These are phyloP conservation scores for Endothia cerciana DNA, from an alignment of 2,329 filamentous ascomycete species.

Conservation along the genomic window DNA sequence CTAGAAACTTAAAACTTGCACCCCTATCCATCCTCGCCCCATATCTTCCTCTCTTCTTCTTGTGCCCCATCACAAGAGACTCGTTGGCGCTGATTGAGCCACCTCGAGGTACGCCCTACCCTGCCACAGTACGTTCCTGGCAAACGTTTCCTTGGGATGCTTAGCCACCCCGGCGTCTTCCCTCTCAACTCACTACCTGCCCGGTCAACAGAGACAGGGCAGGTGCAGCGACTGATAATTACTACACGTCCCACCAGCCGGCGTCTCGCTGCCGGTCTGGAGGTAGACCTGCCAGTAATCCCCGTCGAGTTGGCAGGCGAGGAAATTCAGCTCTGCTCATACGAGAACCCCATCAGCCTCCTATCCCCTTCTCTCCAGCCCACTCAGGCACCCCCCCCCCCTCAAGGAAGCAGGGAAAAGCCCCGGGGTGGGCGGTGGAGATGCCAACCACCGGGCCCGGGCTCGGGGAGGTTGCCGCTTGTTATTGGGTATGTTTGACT, in stretches of 20 bases:
- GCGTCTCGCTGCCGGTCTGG: slow-evolving; percentile 55
- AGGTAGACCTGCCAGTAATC: slow-evolving; percentile 56
- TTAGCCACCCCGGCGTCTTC: too few relatives aligned
- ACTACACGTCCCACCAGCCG: slow-evolving; percentile 53
- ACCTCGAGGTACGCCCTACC: too few relatives aligned
- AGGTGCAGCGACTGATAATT: slow-evolving; percentile 60
- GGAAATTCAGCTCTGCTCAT: slow-evolving; percentile 52
- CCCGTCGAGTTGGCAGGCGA: slow-evolving; percentile 49
- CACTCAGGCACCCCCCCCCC: neutral
- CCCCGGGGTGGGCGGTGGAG: too few relatives aligned
- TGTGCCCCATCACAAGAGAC: too few relatives aligned
- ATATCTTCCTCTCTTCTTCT: too few relatives aligned
- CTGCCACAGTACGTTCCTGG: neutral
- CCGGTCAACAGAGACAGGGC: slow-evolving; percentile 50
- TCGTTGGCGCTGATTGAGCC: too few relatives aligned
- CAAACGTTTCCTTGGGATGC: neutral
- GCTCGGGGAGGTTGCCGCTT: too few relatives aligned
- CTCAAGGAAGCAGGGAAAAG: neutral
- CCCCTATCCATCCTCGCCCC: too few relatives aligned
- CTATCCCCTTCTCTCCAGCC: neutral
- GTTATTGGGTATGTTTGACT: slow-evolving; percentile 28
- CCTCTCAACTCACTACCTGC: neutral
- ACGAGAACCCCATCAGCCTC: neutral
- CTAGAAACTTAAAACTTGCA: too few relatives aligned
- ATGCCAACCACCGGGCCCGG: neutral